These are phyloP conservation scores for Eucalyptus sp. DNA, from an alignment of 345 rosid species.

Conservation along the genomic window DNA sequence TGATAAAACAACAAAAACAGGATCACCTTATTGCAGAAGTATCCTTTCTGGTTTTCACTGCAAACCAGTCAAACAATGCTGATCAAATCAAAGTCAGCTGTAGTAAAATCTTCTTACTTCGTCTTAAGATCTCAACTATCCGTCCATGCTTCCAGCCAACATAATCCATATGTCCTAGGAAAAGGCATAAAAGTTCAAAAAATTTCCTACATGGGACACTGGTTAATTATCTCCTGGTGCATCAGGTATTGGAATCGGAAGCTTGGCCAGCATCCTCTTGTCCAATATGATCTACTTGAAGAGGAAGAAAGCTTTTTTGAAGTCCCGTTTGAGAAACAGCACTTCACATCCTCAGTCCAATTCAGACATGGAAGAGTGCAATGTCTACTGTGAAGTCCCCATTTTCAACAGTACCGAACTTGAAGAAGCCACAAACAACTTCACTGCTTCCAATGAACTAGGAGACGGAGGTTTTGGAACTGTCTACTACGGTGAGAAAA, in stretches of 20 bases:
- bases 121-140: neutral
- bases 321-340: neutral
- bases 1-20: neutral
- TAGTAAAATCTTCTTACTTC: neutral
- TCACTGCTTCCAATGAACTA: conserved; percentile 25
- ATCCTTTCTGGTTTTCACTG: neutral
- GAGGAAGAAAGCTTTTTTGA: neutral
- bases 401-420: conserved; percentile 42
- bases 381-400: conserved; percentile 22
- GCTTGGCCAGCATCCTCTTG: neutral
- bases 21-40: neutral
- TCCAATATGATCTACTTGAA: neutral
- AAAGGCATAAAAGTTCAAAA: neutral
- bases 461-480: conserved; percentile 67
- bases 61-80: neutral
- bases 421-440: conserved; percentile 37
- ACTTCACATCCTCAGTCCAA: conserved; percentile 3
- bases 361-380: conserved; percentile 20
- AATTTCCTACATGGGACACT: neutral
- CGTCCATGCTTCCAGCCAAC: neutral
- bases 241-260: conserved; percentile 5
- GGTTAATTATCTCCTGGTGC: neutral
- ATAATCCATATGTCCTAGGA: neutral
- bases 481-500: conserved; percentile 39
- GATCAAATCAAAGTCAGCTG: neutral